Evolutionary conservation across 1,284 basidiomycete genomes (phyloP).

Genomic region (Amylostereum areolatum): DNA sequence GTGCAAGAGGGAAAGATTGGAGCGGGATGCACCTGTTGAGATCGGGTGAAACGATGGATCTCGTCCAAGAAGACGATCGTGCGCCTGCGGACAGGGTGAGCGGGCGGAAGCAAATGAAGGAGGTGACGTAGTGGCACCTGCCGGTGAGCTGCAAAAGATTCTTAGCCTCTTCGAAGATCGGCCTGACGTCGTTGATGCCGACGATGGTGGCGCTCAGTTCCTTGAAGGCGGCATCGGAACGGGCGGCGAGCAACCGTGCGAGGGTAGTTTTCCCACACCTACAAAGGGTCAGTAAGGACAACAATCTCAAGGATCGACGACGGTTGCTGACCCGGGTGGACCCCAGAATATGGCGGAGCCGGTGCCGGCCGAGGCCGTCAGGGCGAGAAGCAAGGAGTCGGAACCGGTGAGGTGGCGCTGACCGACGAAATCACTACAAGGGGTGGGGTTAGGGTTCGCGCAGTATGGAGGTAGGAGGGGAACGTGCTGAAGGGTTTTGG

Average conservation of each 20-base stretch:
- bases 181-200: constrained; percentile 75
- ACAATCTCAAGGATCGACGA: too few species aligned
- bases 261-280: constrained; percentile 80
- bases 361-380: constrained; percentile 40
- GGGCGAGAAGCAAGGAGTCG: constrained; percentile 45
- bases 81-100: constrained; percentile 41
- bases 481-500: constrained; percentile 48
- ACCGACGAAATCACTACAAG: constrained; percentile 61
- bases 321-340: constrained; percentile 54
- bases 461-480: too few species aligned
- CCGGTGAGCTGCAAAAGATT: constrained; percentile 65
- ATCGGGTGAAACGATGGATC: constrained; percentile 83
- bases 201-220: constrained; percentile 75
- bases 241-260: constrained; percentile 62
- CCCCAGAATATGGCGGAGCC: constrained; percentile 74
- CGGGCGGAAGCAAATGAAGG: background rate
- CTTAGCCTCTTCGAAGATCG: constrained; percentile 78
- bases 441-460: too few species aligned
- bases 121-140: constrained; percentile 37
- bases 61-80: constrained; percentile 83
- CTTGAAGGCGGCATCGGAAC: constrained; percentile 58
- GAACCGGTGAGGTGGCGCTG: constrained; percentile 56
- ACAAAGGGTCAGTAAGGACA: background rate
- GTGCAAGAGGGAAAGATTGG: background rate
- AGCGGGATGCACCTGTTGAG: constrained; percentile 60